Evolutionary conservation across 257 asterid species (phyloP).

Genomic region (Lithospermum erythrorhizon): DNA sequence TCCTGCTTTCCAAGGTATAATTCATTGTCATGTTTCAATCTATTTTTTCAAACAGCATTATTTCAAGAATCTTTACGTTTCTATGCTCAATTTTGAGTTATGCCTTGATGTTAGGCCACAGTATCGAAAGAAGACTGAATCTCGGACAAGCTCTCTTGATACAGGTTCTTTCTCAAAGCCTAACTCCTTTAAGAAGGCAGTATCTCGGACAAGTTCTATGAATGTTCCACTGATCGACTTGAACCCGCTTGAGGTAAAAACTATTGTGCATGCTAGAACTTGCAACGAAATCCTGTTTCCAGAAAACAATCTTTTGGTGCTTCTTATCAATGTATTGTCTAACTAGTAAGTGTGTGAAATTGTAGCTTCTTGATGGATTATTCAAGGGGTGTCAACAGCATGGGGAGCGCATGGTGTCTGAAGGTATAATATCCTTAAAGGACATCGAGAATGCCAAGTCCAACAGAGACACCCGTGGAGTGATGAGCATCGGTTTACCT

Average conservation of each 20-base stretch:
- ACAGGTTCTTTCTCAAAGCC: slow-evolving; percentile 41
- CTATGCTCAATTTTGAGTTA: not conserved
- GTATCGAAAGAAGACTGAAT: slow-evolving; percentile 35
- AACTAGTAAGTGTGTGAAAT: not conserved
- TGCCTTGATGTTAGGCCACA: slow-evolving; percentile 40
- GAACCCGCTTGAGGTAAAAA: slow-evolving; percentile 69
- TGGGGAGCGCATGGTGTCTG: slow-evolving; percentile 55
- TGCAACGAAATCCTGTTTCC: not conserved
- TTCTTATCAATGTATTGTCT: not conserved
- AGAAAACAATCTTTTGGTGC: not conserved
- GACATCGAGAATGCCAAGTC: slow-evolving; percentile 77
- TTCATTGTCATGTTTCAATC: not conserved
- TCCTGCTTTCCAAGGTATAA: slow-evolving; percentile 85
- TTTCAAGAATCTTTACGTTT: not conserved
- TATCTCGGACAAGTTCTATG: slow-evolving; percentile 38
- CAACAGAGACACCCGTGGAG: slow-evolving; percentile 33
- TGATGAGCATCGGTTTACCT: slow-evolving; percentile 69
- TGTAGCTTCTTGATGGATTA: slow-evolving; percentile 56
- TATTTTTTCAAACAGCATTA: not conserved
- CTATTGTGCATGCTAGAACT: not conserved
- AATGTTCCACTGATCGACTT: slow-evolving; percentile 51
- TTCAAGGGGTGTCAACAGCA: slow-evolving; percentile 48
- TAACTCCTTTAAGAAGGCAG: slow-evolving; percentile 37
- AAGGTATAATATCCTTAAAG: slow-evolving; percentile 51
- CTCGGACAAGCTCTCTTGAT: slow-evolving; percentile 28